Conservation (phyloP, 2,329 filamentous ascomycete species). For the Hymenoscyphus fraxineus region DNA sequence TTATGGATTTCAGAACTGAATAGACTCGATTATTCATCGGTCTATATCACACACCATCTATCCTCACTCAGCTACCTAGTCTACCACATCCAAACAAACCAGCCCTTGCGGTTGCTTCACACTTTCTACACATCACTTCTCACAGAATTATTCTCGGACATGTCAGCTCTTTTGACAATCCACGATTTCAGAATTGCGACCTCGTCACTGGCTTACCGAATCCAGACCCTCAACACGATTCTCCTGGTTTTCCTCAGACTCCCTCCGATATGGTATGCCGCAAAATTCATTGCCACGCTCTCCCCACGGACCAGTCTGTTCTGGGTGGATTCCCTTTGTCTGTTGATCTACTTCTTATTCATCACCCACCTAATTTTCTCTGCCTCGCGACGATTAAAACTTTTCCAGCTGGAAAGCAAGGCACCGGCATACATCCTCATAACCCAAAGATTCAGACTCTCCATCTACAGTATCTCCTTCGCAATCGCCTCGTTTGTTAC, state of each 20-base stretch:
- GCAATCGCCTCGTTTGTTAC: too few relatives aligned
- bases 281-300: neutral
- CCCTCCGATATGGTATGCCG: neutral
- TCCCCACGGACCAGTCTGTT: too few relatives aligned
- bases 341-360: too few relatives aligned
- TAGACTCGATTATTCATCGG: slow-evolving; percentile 6
- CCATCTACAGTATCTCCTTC: too few relatives aligned
- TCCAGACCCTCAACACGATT: neutral
- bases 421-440: too few relatives aligned
- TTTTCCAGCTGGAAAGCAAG: too few relatives aligned
- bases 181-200: slow-evolving; percentile 10
- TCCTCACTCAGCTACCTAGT: neutral
- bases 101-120: slow-evolving; percentile 7
- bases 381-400: too few relatives aligned
- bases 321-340: too few relatives aligned
- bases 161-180: slow-evolving; percentile 4
- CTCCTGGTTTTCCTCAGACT: neutral
- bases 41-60: neutral
- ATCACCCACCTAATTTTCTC: too few relatives aligned
- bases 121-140: slow-evolving; percentile 12
- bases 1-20: slow-evolving; percentile 16
- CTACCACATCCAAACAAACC: neutral
- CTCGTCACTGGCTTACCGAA: slow-evolving; percentile 8
- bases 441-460: too few relatives aligned
- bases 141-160: slow-evolving; percentile 14